phyloP scores from a whole-genome alignment of 75 land plant genomes.

The Chamaecyparis obtusa region DNA sequence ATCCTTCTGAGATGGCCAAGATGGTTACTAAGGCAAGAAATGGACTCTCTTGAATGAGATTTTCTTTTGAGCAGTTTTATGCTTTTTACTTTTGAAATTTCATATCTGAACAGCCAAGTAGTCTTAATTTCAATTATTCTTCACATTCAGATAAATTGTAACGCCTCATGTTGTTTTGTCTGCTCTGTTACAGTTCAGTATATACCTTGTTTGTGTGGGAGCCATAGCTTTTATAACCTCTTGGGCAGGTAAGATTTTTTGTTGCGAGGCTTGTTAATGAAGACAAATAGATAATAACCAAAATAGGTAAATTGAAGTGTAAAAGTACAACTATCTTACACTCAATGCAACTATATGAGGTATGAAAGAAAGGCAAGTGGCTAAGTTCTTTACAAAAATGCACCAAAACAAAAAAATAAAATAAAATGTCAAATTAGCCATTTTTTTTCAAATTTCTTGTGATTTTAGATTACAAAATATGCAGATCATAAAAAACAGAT shows the following conservation, averaged over 20 bases:
- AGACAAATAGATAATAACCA: not conserved
- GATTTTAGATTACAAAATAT: too few relatives aligned
- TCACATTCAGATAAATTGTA: not conserved
- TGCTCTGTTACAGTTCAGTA: not conserved
- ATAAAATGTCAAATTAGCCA: too few relatives aligned
- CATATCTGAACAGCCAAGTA: not conserved
- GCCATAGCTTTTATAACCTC: constrained; percentile 25
- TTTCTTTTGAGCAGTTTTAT: not conserved
- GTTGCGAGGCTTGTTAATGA: not conserved
- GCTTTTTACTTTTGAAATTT: not conserved
- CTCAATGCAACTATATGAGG: not conserved
- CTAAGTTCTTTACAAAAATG: too few relatives aligned
- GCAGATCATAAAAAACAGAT: too few relatives aligned
- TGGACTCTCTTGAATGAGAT: not conserved
- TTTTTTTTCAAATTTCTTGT: too few relatives aligned
- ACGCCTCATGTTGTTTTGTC: not conserved
- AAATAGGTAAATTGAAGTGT: not conserved
- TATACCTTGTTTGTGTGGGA: constrained; percentile 35
- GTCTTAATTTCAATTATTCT: not conserved
- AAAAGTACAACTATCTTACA: not conserved
- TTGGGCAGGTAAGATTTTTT: constrained; percentile 34
- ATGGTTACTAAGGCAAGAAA: constrained; percentile 21
- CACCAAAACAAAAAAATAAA: too few relatives aligned
- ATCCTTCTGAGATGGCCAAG: constrained; percentile 10
- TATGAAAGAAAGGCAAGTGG: too few relatives aligned